phyloP scores from a whole-genome alignment of 192 early-diverging fungal genomes.

The Physocladia obscura region DNA sequence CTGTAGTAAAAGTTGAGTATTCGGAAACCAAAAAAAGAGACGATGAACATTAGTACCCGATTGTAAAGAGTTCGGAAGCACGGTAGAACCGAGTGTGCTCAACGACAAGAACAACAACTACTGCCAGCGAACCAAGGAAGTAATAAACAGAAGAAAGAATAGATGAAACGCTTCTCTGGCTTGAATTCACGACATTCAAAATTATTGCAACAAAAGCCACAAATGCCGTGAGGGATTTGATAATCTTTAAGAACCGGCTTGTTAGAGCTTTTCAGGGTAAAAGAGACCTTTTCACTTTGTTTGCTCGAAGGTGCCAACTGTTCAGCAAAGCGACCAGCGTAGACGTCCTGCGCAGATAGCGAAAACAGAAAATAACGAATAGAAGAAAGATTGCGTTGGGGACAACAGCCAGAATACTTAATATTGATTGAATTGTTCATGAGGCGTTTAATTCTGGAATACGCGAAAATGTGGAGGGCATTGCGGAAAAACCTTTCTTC shows the following conservation, averaged over 20 bases:
- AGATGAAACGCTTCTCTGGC: neutral
- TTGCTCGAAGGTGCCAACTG: slow-evolving; percentile 17
- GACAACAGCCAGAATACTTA: neutral
- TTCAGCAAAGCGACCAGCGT: neutral
- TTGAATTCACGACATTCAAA: neutral
- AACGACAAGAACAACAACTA: neutral
- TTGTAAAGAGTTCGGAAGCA: slow-evolving; percentile 9
- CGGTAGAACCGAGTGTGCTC: slow-evolving; percentile 28
- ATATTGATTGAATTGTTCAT: neutral
- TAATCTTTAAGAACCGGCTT: neutral
- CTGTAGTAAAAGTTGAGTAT: too few relatives aligned
- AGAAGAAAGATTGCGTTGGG: neutral
- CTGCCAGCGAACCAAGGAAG: neutral
- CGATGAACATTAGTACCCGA: neutral
- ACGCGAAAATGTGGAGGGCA: neutral
- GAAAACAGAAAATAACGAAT: neutral
- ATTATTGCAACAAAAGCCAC: neutral
- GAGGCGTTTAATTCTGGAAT: neutral
- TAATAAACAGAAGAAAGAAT: neutral
- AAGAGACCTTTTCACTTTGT: neutral
- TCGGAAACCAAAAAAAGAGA: neutral
- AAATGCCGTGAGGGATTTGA: neutral
- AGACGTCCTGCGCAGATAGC: slow-evolving; percentile 9
- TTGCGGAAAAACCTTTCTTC: slow-evolving; percentile 26
- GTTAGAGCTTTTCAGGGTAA: neutral